Conservation (phyloP, 1,284 basidiomycete species). For the Trametes versicolor region DNA sequence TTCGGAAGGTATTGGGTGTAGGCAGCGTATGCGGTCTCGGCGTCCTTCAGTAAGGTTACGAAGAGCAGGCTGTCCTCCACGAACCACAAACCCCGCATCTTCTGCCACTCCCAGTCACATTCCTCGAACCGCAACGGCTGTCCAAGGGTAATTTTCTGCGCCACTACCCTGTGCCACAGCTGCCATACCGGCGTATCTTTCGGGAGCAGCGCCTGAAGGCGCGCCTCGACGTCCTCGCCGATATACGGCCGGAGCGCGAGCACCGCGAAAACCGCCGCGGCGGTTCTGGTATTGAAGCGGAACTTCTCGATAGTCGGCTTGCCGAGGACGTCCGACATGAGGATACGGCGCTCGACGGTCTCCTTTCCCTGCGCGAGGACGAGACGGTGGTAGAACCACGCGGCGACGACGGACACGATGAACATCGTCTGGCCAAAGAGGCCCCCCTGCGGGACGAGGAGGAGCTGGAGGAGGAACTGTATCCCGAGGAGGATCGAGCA, state of each 20-base stretch:
- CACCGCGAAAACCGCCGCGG: conserved; percentile 19
- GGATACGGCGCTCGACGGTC: conserved; percentile 14
- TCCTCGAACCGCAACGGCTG: conserved; percentile 15
- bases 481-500: conserved; percentile 24
- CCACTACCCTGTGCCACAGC: conserved; percentile 16
- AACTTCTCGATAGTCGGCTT: conserved; percentile 8
- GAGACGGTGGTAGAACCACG: conserved; percentile 21
- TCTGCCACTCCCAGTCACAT: conserved; percentile 14
- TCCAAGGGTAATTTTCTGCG: conserved; percentile 2
- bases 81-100: not conserved
- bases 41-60: conserved; percentile 8
- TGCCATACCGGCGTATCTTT: conserved; percentile 22
- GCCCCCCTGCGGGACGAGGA: conserved; percentile 21
- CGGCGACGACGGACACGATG: conserved; percentile 19
- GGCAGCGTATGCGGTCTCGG: conserved; percentile 14
- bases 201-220: conserved; percentile 17
- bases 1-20: conserved; percentile 1
- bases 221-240: conserved; percentile 17
- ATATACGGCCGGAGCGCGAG: conserved; percentile 17
- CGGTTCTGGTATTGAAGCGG: conserved; percentile 23
- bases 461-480: conserved; percentile 26
- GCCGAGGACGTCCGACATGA: conserved; percentile 20
- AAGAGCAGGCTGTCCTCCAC: conserved; percentile 5
- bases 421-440: conserved; percentile 27
- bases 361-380: conserved; percentile 17